Evolutionary conservation across 257 asterid species (phyloP), one percentile per base, ranked within the genome.

Genomic region (Ajuga chamaepitys): DNA sequence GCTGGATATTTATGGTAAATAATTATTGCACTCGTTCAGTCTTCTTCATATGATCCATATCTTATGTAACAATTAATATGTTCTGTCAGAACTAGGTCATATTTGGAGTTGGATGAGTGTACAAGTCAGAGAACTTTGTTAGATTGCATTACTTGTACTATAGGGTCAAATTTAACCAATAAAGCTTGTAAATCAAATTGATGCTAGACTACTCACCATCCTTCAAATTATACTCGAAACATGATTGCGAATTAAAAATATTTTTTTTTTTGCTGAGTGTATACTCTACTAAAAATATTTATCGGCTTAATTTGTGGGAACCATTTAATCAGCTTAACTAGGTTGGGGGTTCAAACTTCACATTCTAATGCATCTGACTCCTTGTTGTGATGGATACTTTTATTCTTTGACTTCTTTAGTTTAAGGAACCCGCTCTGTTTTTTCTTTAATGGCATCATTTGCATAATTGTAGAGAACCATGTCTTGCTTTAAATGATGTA

Each of bases 1-100:
- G 96, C 83, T 91, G 98, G 98, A 72, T 85, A 26, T 91, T 73
- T 74, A 91, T 91, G 98, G 96, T 91, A 86, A 30, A 67, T 13
- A 59, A 52, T 66, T 50, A 53, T 50, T 30, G 5, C 54, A 24
- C 72, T 65, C 10, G 2, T 55, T 81, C 95, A 12, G 60, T 82
- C 26, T 72, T 63, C 35, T 84, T 92, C 82, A 77, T 85, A 34
- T 75, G 88, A 77, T 88, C 92, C 88, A 72, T 83, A 48, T 86
- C 67, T 70, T 84, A 82, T 89, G 90, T 84, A 82, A 70, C n/a
- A 46, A 50, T 58, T 48, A 34, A 21, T 67, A 56, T 14, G 9
- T 44, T 34, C 61, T 61, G 48, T 44, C 28, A 38, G 28, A 22
- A 48, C 10, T 18, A 40, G 7, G 20, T 34, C 24, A 35, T 55